Percentiles rank a stretch among this genome's conserved stretches.
Evolutionary conservation across 1,284 basidiomycete species (phyloP).

Genomic region (Apiotrichum mycotoxinovorans): DNA sequence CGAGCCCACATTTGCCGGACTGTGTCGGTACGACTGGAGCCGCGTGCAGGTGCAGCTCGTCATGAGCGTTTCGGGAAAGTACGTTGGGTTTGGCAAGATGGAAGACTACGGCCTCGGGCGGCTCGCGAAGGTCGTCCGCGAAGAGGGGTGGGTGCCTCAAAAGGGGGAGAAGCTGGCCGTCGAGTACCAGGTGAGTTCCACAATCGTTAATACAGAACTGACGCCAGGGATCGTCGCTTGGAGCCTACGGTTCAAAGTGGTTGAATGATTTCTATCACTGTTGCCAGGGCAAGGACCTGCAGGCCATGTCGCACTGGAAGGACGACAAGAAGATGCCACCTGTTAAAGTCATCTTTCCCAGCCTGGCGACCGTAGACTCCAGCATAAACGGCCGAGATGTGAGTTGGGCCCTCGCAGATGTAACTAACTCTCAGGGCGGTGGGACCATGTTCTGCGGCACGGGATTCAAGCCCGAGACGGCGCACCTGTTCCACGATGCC

Average conservation of each 20-base stretch:
- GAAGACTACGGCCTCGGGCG: constrained; percentile 35
- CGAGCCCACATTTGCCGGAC: constrained; percentile 17
- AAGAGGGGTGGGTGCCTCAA: constrained; percentile 38
- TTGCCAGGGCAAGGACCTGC: constrained; percentile 28
- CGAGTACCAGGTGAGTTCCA: constrained; percentile 45
- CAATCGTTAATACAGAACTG: neutral
- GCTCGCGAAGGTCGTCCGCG: constrained; percentile 34
- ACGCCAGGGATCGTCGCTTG: constrained; percentile 44
- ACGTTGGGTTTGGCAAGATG: constrained; percentile 34
- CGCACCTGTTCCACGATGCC: constrained; percentile 39
- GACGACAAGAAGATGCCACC: constrained; percentile 24
- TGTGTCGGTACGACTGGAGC: constrained; percentile 44
- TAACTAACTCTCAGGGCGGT: constrained; percentile 30
- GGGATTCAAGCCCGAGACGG: constrained; percentile 32
- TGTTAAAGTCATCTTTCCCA: constrained; percentile 46
- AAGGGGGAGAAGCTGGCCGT: constrained; percentile 32
- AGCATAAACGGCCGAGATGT: constrained; percentile 32
- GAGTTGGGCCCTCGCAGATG: constrained; percentile 1
- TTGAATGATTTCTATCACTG: constrained; percentile 40
- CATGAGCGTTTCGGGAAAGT: constrained; percentile 42
- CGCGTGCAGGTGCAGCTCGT: constrained; percentile 43
- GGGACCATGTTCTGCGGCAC: constrained; percentile 47
- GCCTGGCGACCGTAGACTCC: constrained; percentile 39
- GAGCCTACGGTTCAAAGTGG: constrained; percentile 42
- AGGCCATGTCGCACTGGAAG: neutral